Base-by-base conservation (phyloP, 768 basidiomycete genomes). In the Russula sp. region DNA sequence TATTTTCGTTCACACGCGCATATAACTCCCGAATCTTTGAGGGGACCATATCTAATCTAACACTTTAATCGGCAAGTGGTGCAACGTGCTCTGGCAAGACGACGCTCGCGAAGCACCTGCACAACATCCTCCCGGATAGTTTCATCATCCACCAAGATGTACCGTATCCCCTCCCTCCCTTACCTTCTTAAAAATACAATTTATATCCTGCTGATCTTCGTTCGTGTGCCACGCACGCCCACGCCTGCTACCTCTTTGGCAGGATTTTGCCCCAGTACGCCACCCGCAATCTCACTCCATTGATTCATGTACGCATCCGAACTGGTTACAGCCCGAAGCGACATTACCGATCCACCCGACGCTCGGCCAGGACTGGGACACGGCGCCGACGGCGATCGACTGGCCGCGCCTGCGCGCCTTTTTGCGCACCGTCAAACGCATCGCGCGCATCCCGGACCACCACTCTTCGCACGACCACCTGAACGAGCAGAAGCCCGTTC, bases 51-150 rank as follows among this genome's bases (percentile, higher is more conserved):
- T 34, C 45, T 7, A 36, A 46, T 46, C 49, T 35, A 36, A 53
- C 25, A 39, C 16, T 11, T 48, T 34, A 22, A 20, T n/a, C 35
- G 25, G 46, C 9, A 9, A 93, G 93, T 29, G 96, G 96, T 13
- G 89, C 94, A 5, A 90, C 92, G 32, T 96, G 93, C 73, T 93
- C 88, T 0, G 95, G 96, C 20, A 98, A 98, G 78, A 98, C 96
- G 1, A 93, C 94, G 0, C 82, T 98, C 18, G 93, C 94, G 35
- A 98, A 97, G 72, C 91, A 94, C 70, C 79, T 98, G 55, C 79
- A 78, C 32, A 72, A 73, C 4, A 85, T 90, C 58, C 73, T 97
- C 25, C 90, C 93, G 0, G 77, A 84, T 66, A 88, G 90, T 59
- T 78, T 90, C 48, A 89, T 95, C 60, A 81, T 98, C 54, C 94